Evolutionary conservation across 2,329 filamentous ascomycete species (phyloP).

Genomic region (Penicillium sp.): DNA sequence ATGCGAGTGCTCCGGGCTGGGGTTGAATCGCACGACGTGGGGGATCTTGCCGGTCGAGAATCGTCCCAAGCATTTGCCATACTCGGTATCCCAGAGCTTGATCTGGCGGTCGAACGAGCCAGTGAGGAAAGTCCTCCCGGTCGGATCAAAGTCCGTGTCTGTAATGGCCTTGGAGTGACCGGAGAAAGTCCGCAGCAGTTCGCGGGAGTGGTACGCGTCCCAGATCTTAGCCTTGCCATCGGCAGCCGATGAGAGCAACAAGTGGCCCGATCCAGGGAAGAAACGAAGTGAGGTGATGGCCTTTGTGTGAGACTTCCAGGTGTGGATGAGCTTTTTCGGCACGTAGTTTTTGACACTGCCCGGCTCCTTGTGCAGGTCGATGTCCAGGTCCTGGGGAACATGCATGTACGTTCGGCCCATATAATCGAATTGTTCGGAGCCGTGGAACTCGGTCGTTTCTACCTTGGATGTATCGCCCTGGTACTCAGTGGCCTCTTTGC

Average conservation of each 20-base stretch:
- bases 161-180: conserved; percentile 88
- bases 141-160: conserved; percentile 78
- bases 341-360: conserved; percentile 83
- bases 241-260: conserved; percentile 82
- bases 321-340: conserved; percentile 87
- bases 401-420: conserved; percentile 97
- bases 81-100: conserved; percentile 98
- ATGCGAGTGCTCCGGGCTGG: conserved; percentile 66
- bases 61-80: conserved; percentile 76
- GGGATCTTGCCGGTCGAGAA: conserved; percentile 94
- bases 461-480: conserved; percentile 54
- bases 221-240: conserved; percentile 90
- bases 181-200: conserved; percentile 83
- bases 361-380: conserved; percentile 75
- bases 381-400: conserved; percentile 80
- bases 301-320: conserved; percentile 80
- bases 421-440: conserved; percentile 79
- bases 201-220: conserved; percentile 85
- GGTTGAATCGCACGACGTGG: conserved; percentile 92
- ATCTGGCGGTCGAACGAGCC: conserved; percentile 92
- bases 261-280: conserved; percentile 80
- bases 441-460: conserved; percentile 86
- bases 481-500: conserved; percentile 49
- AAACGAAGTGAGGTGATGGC: conserved; percentile 85
- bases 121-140: conserved; percentile 80